A percentile compares a stretch with the other conserved stretches of the same genome.
Conservation (phyloP, 2,329 filamentous ascomycete genomes). For the Colletotrichum neosansevieriae region DNA sequence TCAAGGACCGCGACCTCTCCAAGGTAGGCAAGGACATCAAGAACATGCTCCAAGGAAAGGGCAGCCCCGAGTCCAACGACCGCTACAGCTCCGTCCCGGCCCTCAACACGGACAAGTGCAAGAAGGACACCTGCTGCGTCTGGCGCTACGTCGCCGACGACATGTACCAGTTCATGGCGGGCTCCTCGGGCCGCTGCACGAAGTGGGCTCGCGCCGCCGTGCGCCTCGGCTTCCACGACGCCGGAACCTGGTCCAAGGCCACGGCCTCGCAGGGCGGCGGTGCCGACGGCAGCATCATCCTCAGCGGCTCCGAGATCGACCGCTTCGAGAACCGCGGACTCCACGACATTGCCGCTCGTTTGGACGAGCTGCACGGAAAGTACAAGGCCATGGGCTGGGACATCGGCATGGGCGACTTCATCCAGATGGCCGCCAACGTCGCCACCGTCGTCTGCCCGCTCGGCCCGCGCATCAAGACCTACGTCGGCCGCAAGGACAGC, state of each 20-base stretch:
- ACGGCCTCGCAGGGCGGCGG: constrained; percentile 51
- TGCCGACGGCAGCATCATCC: constrained; percentile 60
- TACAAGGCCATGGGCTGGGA: constrained; percentile 47
- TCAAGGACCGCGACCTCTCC: constrained; percentile 37
- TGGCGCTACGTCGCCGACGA: constrained; percentile 58
- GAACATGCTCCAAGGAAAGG: constrained; percentile 40
- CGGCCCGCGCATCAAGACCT: constrained; percentile 61
- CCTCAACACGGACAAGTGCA: constrained; percentile 48
- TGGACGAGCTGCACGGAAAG: constrained; percentile 55
- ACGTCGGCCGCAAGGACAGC: constrained; percentile 64
- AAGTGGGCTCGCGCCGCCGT: constrained; percentile 58
- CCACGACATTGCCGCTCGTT: constrained; percentile 54
- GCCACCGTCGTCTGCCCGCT: constrained; percentile 61
- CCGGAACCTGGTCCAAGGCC: constrained; percentile 57
- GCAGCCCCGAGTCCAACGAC: constrained; percentile 42
- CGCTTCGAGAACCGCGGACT: constrained; percentile 61
- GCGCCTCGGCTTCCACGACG: constrained; percentile 63
- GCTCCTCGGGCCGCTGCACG: constrained; percentile 55
- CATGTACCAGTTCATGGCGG: constrained; percentile 52
- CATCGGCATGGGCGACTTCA: constrained; percentile 66
- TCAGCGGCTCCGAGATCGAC: constrained; percentile 52
- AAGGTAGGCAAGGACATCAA: constrained; percentile 41
- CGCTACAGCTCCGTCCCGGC: constrained; percentile 42
- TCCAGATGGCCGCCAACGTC: constrained; percentile 64
- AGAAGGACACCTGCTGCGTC: constrained; percentile 57